Evolutionary conservation across 1,139 yeast species (phyloP).

Genomic region (Hansenula sp.): DNA sequence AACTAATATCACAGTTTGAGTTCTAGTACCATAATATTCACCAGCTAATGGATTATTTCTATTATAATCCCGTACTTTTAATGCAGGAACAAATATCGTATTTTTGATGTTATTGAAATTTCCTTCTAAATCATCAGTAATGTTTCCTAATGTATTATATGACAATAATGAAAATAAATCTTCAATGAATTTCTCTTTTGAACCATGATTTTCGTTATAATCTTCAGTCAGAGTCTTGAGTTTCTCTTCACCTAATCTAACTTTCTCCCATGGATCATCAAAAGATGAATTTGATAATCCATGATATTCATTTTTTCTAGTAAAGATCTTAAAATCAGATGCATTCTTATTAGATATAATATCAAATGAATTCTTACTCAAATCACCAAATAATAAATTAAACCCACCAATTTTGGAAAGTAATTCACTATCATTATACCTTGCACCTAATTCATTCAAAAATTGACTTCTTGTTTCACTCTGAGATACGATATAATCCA

Average conservation of each 20-base stretch:
- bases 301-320: constrained; percentile 31
- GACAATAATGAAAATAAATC: constrained; percentile 53
- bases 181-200: constrained; percentile 42
- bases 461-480: constrained; percentile 31
- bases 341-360: constrained; percentile 41
- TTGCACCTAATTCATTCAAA: constrained; percentile 40
- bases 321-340: constrained; percentile 29
- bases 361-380: constrained; percentile 37
- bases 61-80: constrained; percentile 27
- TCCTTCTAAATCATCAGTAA: constrained; percentile 15
- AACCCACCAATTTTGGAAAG: constrained; percentile 74
- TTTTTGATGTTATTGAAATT: constrained; percentile 44
- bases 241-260: constrained; percentile 43
- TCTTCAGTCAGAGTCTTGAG: constrained; percentile 36
- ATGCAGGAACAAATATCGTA: constrained; percentile 72
- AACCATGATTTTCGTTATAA: constrained; percentile 23
- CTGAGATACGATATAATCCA: constrained; percentile 43
- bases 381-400: constrained; percentile 67
- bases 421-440: constrained; percentile 27
- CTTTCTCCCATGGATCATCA: constrained; percentile 72
- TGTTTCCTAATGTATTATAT: constrained; percentile 30
- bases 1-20: constrained; percentile 75
- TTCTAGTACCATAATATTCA: constrained; percentile 77
- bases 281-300: constrained; percentile 64
- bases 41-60: constrained; percentile 36